Base-by-base conservation (phyloP, 1,139 yeast genomes). In the Debaryomycetaceae sp. region DNA sequence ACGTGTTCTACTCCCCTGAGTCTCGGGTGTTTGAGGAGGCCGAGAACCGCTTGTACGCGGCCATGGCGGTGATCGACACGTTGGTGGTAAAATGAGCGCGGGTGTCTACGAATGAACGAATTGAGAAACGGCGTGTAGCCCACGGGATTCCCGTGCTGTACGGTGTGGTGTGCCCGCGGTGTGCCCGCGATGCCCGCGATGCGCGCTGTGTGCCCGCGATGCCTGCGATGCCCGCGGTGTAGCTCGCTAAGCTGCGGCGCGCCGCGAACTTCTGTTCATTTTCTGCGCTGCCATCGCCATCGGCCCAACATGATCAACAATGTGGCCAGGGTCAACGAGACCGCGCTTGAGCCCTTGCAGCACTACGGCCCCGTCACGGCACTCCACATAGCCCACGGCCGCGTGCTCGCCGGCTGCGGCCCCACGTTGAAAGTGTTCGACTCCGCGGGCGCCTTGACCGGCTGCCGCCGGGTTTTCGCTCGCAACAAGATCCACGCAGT, bases 1-100 rank as follows among this genome's bases (percentile, higher is more conserved):
- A 83, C 27, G 93, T 91, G 2, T 91, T 91, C 53, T 91, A 89
- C 60, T 70, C 89, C 32, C 78, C 79, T 21, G 74, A 81, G 41
- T 85, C 96, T 2, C 64, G 91, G 34, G 98, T 91, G 6, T 91
- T 91, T 59, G 81, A 80, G 44, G 96, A 91, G 61, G 98, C 96
- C 22, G 98, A 91, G 61, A 91, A 91, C 63, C 75, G 98, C 58
- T 64, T 91, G 25, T 91, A 93, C 52, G 95, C 98, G 32, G 97
- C 97, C 26, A 84, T 91, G 67, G 91, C 98, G 9, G 95, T 79
- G 1, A 70, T 91, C 31, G 96, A 91, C 48, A 88, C 81, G 0
- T 85, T 89, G 56, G 96, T 89, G 4, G 71, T 81, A 31, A 84
- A 86, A n/a, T n/a, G n/a, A n/a, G n/a, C n/a, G n/a, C n/a, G n/a